These are phyloP conservation scores for Melaleuca alternifolia DNA, from an alignment of 345 rosid species.

Conservation along the genomic window DNA sequence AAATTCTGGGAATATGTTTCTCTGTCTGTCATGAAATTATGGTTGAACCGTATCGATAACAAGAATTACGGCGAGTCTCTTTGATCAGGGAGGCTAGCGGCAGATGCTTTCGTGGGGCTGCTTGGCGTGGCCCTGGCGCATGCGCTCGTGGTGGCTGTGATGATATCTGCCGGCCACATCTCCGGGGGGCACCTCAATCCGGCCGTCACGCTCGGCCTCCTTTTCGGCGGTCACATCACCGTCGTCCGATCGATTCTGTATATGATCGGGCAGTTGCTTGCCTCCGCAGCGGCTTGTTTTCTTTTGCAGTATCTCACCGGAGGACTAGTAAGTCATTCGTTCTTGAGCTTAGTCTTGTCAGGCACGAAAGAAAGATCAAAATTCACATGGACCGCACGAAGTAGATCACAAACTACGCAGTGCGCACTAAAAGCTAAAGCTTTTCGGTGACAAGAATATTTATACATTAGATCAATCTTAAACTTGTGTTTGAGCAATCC, in stretches of 20 bases:
- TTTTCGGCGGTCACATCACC: slow-evolving; percentile 69
- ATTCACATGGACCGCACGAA: not conserved
- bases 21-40: not conserved
- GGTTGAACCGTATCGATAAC: not conserved
- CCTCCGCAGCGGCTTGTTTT: slow-evolving; percentile 66
- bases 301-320: slow-evolving; percentile 85
- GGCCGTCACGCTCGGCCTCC: slow-evolving; percentile 76
- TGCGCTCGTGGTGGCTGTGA: slow-evolving; percentile 73
- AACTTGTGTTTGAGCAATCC: not conserved
- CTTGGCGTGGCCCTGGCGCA: slow-evolving; percentile 73
- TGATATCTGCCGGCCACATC: slow-evolving; percentile 81
- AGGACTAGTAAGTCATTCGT: slow-evolving; percentile 40
- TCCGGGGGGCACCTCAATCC: slow-evolving; percentile 97
- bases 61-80: not conserved
- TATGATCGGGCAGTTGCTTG: slow-evolving; percentile 65
- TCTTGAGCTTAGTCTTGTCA: not conserved
- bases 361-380: not conserved
- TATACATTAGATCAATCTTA: not conserved
- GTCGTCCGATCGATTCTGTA: slow-evolving; percentile 63
- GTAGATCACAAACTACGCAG: not conserved
- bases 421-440: not conserved
- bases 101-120: slow-evolving; percentile 44
- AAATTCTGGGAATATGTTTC: not conserved
- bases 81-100: slow-evolving; percentile 34
- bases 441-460: not conserved